Conservation (phyloP, 192 early-diverging fungal species). For the Coemansia aciculifera region DNA sequence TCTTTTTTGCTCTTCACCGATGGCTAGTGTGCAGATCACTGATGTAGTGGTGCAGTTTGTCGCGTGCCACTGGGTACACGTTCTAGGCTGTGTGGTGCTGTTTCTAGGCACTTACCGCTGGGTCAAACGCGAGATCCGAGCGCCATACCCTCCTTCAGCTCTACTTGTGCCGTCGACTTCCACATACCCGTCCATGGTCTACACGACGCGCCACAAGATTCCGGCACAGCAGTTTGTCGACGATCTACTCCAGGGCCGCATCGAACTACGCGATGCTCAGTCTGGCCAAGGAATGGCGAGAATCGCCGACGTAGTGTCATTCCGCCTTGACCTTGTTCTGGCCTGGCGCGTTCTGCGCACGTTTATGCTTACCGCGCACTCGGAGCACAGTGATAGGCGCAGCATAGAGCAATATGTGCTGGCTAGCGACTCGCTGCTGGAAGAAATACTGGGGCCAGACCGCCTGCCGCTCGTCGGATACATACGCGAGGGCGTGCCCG, state of each 20-base stretch:
- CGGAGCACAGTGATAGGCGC: slow-evolving; percentile 21
- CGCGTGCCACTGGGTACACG: slow-evolving; percentile 26
- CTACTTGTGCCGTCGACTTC: slow-evolving; percentile 55
- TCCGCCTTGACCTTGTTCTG: slow-evolving; percentile 29
- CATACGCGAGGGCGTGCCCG: slow-evolving; percentile 42
- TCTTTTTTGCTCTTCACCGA: neutral
- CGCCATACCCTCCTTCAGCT: slow-evolving; percentile 32
- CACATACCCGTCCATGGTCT: slow-evolving; percentile 44
- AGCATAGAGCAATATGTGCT: slow-evolving; percentile 33
- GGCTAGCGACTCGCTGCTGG: slow-evolving; percentile 47
- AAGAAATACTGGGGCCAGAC: slow-evolving; percentile 45
- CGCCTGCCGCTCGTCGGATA: slow-evolving; percentile 50
- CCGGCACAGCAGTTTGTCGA: slow-evolving; percentile 40
- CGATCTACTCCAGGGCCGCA: slow-evolving; percentile 47
- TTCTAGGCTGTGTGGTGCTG: slow-evolving; percentile 19
- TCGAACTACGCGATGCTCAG: slow-evolving; percentile 53
- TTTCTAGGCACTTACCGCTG: slow-evolving; percentile 33
- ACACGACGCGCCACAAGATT: slow-evolving; percentile 45
- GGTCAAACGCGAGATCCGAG: slow-evolving; percentile 22
- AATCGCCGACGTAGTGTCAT: slow-evolving; percentile 40
- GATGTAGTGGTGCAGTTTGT: slow-evolving; percentile 10
- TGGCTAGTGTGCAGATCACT: slow-evolving; percentile 11
- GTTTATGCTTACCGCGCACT: slow-evolving; percentile 30
- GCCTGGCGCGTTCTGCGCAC: slow-evolving; percentile 28
- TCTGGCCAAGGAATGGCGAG: slow-evolving; percentile 44